A percentile compares a stretch with the other conserved stretches of the same genome.
Evolutionary conservation across 140 eudicot species (phyloP).

Genomic region (Bidens hawaiensis): DNA sequence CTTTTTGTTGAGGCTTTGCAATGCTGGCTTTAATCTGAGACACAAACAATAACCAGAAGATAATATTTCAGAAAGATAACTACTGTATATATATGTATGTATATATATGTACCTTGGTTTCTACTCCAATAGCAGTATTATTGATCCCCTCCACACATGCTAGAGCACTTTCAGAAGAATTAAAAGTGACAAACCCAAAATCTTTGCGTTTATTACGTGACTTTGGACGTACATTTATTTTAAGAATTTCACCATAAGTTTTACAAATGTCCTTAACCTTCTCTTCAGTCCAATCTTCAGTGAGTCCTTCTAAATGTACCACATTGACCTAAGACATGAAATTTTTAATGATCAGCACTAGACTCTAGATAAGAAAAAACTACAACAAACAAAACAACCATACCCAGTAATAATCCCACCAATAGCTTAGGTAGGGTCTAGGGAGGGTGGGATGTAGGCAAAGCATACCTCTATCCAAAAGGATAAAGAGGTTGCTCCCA

Average conservation of each 20-base stretch:
- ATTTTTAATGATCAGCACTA: not conserved
- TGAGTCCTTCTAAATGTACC: slow-evolving; percentile 42
- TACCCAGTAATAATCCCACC: no score
- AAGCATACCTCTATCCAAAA: no score
- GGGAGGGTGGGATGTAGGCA: no score
- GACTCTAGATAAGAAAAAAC: not conserved
- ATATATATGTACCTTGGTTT: slow-evolving; percentile 29
- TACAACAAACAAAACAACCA: no score
- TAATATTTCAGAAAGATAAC: slow-evolving; percentile 1
- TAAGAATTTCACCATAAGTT: slow-evolving; percentile 39
- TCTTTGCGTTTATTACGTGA: slow-evolving; percentile 22
- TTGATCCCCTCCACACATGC: slow-evolving; percentile 56
- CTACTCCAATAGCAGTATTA: slow-evolving; percentile 26
- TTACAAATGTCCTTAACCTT: slow-evolving; percentile 30
- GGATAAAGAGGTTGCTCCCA: no score
- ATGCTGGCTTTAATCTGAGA: slow-evolving; percentile 40
- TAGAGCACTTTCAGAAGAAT: slow-evolving; percentile 38
- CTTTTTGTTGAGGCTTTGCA: slow-evolving; percentile 31
- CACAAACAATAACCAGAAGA: not conserved
- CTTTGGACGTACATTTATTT: slow-evolving; percentile 14
- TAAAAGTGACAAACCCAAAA: slow-evolving; percentile 41
- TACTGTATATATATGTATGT: not conserved
- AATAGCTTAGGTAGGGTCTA: no score
- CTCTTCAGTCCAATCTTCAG: slow-evolving; percentile 47
- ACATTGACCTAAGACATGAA: slow-evolving; percentile 30